These are phyloP conservation scores for Fagopyrum esculentum DNA, from an alignment of 148 eudicot species.

Conservation along the genomic window DNA sequence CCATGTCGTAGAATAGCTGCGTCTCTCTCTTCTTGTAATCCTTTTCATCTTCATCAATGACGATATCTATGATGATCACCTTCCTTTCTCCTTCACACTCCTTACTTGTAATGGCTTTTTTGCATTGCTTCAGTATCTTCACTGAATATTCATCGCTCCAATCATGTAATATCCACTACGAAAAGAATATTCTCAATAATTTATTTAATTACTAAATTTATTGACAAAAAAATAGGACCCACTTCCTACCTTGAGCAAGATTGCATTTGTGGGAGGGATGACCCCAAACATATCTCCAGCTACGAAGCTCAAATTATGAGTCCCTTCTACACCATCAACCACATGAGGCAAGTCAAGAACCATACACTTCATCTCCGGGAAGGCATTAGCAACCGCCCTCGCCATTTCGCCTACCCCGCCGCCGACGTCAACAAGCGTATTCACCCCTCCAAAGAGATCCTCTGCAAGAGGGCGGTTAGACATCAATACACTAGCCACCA, in stretches of 20 bases:
- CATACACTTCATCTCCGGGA: slow-evolving; percentile 12
- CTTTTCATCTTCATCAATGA: not conserved
- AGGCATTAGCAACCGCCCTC: slow-evolving; percentile 8
- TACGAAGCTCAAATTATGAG: slow-evolving; percentile 16
- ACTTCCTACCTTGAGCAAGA: slow-evolving; percentile 30
- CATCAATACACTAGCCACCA: slow-evolving; percentile 18
- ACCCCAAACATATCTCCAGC: slow-evolving; percentile 36
- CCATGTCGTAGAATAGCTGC: slow-evolving; percentile 13
- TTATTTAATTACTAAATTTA: no score
- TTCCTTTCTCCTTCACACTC: not conserved
- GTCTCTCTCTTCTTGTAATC: slow-evolving; percentile 6
- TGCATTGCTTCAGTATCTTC: slow-evolving; percentile 11
- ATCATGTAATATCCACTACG: slow-evolving; percentile 11
- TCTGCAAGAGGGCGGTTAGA: not conserved
- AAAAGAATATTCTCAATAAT: not conserved
- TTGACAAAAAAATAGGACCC: no score
- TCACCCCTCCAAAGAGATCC: slow-evolving; percentile 18
- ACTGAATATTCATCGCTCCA: slow-evolving; percentile 12
- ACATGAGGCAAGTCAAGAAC: slow-evolving; percentile 24
- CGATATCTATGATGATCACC: slow-evolving; percentile 13
- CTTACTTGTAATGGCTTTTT: not conserved
- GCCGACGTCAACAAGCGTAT: slow-evolving; percentile 22
- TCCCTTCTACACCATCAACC: slow-evolving; percentile 14
- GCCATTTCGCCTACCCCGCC: slow-evolving; percentile 20
- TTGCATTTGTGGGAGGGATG: slow-evolving; percentile 30